These are phyloP conservation scores for Phytopythium aichiense DNA, from an alignment of 352 stramenopile genomes.

Conservation along the genomic window DNA sequence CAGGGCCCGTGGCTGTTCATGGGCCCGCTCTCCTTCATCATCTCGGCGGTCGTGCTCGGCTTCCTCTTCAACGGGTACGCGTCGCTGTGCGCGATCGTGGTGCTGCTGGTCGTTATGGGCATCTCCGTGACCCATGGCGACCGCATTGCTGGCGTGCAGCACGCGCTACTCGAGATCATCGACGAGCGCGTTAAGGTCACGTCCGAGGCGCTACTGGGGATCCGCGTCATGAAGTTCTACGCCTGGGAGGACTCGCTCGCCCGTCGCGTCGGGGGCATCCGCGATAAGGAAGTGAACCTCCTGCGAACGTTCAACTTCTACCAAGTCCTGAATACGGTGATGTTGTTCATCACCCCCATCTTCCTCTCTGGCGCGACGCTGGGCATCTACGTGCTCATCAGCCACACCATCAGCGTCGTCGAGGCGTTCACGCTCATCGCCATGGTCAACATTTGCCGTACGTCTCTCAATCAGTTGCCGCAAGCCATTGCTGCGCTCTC, in stretches of 20 bases:
- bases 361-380: constrained; percentile 27
- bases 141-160: constrained; percentile 4
- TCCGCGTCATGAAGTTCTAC: constrained; percentile 91
- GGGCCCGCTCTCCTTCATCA: constrained; percentile 17
- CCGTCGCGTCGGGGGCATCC: constrained; percentile 38
- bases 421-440: constrained; percentile 38
- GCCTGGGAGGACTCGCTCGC: constrained; percentile 65
- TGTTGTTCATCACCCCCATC: constrained; percentile 48
- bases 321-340: constrained; percentile 53
- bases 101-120: constrained; percentile 17
- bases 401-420: constrained; percentile 31
- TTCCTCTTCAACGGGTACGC: constrained; percentile 18
- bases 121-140: constrained; percentile 6
- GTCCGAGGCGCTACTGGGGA: constrained; percentile 89
- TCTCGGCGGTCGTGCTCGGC: constrained; percentile 21
- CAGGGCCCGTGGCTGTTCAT: constrained; percentile 26
- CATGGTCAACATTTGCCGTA: constrained; percentile 25
- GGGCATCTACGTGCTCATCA: constrained; percentile 22
- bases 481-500: constrained; percentile 21
- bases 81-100: constrained; percentile 15
- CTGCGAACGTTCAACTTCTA: constrained; percentile 54
- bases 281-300: constrained; percentile 42
- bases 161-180: constrained; percentile 22
- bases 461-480: constrained; percentile 16
- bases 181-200: constrained; percentile 89